Base-by-base conservation (phyloP, 257 asterid species). In the Solanum paucissectum region DNA sequence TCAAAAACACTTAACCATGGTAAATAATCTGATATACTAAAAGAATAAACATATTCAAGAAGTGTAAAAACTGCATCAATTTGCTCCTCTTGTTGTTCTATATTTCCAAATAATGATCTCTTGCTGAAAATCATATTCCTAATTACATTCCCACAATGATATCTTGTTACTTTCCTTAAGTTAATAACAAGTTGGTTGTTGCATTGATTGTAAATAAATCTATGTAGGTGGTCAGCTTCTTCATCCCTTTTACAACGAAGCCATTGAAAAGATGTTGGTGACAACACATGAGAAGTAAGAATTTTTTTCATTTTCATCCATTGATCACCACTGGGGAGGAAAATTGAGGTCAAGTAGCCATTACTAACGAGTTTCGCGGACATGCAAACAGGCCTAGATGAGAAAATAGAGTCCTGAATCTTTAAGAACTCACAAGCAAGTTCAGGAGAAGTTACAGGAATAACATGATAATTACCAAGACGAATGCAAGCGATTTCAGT, bases 351-450 rank as follows among this genome's bases (percentile, higher is more conserved):
- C 87, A 71, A 25, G 87, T 46, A 88, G 29, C 89, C 77, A 20
- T 38, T 34, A 60, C 88, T 58, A 27, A 12, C 1, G 5, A 88
- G 5, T 3, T 9, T 10, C 23, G 46, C 87, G 1, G 87, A 40
- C 89, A 88, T 83, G 77, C 76, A 86, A 46, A 62, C 20, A 2
- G 88, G 90, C 55, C 86, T 52, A 2, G 90, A 87, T 7, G 87
- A 40, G 49, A 90, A 90, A 29, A 23, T 18, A 0, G 36, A 49
- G 58, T 90, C 91, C 1, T 84, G 89, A 4, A 38, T 87, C 77
- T 52, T 84, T 62, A 88, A 77, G 84, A 90, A 87, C 87, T 90
- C 86, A 7, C 87, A n/a, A n/a, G 91, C 88, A 33, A 90, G 86
- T 13, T 88, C 90, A 21, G 88, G 91, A 29, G 91, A 88, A 3